Base-by-base conservation (phyloP, 163 green algal genomes). In the Chlorella variabilis region DNA sequence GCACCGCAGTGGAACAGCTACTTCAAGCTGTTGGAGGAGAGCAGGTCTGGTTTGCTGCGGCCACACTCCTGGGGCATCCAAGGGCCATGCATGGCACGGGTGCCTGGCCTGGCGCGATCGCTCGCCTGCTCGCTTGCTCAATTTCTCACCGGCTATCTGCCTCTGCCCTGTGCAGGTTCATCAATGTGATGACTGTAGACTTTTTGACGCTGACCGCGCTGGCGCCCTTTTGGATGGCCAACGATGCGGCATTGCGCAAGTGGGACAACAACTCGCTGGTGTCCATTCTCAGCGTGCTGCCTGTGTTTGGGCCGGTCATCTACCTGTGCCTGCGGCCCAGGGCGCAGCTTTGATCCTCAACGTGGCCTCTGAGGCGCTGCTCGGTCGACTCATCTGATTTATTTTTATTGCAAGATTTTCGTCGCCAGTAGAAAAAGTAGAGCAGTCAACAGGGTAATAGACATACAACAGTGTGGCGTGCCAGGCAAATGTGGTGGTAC, bases 221-320 rank as follows among this genome's bases (percentile, higher is more conserved):
- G 45, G 81, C 88, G 7, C 94, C 94, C 13, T 97, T 98, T 78
- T 98, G 96, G 94, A 92, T 98, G 87, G 89, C 70, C 33, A 95
- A 95, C 80, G 95, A 98, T 82, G 94, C 95, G 7, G 48, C 91
- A 23, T 77, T 86, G 27, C 87, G 95, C 20, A 75, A 91, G 31
- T 98, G 94, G 94, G 79, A 93, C 18, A 41, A 83, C 81, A 81
- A 91, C 58, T 88, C 75, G 42, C 70, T 92, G 67, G 65, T 97
- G 49, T 85, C 91, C 5, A 25, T 95, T 3, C 89, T 97, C 42
- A 87, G 76, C 11, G 69, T 94, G 49, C 59, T 97, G 39, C 94
- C 94, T 0, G 65, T 97, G 33, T 25, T 97, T 29, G 94, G 94
- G 3, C 94, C 94, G 42, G 86, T 79, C 23, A 61, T 93, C 41